Percentiles rank a stretch among this genome's conserved stretches.
Conservation (phyloP, 331 rosid genomes). For the Erythrophleum ivorense region DNA sequence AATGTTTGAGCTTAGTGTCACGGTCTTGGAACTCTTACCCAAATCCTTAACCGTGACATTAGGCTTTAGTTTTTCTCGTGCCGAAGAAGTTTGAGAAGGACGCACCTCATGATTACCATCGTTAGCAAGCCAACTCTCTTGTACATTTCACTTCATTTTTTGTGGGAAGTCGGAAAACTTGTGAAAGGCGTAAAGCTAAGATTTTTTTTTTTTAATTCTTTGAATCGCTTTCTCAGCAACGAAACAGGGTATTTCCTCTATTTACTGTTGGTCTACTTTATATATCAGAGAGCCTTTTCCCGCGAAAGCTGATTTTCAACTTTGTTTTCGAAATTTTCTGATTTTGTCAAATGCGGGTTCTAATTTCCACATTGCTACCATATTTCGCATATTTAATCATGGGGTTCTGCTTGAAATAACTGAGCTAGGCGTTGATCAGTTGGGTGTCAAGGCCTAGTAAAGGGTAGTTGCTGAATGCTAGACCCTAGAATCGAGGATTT, state of each 20-base stretch:
- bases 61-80: background rate
- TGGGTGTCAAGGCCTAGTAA: background rate
- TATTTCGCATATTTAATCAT: background rate
- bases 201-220: background rate
- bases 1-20: constrained; percentile 34
- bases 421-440: background rate
- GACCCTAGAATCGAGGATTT: background rate
- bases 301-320: constrained; percentile 19
- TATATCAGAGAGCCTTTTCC: constrained; percentile 37
- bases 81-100: background rate
- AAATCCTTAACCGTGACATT: too few relatives aligned
- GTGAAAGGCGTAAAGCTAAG: constrained; percentile 22
- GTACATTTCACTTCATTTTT: constrained; percentile 6
- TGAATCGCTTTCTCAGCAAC: constrained; percentile 35
- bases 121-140: constrained; percentile 33
- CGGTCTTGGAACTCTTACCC: too few relatives aligned
- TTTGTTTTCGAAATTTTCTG: constrained; percentile 20
- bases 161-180: constrained; percentile 18
- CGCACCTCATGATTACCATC: background rate
- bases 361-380: constrained; percentile 19
- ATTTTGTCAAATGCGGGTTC: background rate
- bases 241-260: constrained; percentile 35
- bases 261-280: constrained; percentile 27
- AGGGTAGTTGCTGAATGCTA: background rate
- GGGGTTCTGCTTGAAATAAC: background rate